These are phyloP conservation scores for Endoconidiophora polonica DNA, from an alignment of 2,329 filamentous ascomycete species.

Conservation along the genomic window DNA sequence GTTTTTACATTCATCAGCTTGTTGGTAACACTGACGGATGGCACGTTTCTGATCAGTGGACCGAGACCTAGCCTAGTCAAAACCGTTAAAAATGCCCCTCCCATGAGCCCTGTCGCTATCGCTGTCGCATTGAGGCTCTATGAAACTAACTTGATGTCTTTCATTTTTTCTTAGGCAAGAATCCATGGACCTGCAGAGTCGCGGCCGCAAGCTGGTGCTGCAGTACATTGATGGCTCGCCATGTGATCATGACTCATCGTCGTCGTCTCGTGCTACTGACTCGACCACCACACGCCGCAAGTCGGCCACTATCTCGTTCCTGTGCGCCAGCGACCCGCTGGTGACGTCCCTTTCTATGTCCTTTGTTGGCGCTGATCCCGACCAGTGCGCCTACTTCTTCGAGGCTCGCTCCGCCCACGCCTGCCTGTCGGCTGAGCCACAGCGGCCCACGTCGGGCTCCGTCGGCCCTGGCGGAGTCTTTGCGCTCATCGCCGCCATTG, in stretches of 20 bases:
- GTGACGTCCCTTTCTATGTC: conserved; percentile 52
- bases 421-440: conserved; percentile 50
- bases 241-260: conserved; percentile 30
- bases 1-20: neutral
- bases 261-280: neutral
- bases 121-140: neutral
- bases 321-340: conserved; percentile 72
- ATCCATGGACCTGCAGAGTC: conserved; percentile 35
- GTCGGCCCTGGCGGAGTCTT: conserved; percentile 63
- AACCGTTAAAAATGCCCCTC: neutral
- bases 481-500: conserved; percentile 62
- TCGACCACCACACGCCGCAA: conserved; percentile 35
- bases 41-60: neutral
- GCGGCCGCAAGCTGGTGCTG: conserved; percentile 58
- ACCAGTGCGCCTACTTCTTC: conserved; percentile 92
- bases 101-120: neutral
- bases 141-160: conserved; percentile 2
- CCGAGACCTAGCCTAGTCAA: neutral
- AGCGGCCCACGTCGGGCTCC: conserved; percentile 47
- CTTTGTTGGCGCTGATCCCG: conserved; percentile 68
- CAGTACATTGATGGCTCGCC: conserved; percentile 66
- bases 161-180: conserved; percentile 28
- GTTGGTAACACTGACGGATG: neutral
- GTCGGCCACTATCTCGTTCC: conserved; percentile 79
- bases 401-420: conserved; percentile 75